These are phyloP conservation scores for Euphorbia corollata DNA, from an alignment of 441 rosid species.

Conservation along the genomic window DNA sequence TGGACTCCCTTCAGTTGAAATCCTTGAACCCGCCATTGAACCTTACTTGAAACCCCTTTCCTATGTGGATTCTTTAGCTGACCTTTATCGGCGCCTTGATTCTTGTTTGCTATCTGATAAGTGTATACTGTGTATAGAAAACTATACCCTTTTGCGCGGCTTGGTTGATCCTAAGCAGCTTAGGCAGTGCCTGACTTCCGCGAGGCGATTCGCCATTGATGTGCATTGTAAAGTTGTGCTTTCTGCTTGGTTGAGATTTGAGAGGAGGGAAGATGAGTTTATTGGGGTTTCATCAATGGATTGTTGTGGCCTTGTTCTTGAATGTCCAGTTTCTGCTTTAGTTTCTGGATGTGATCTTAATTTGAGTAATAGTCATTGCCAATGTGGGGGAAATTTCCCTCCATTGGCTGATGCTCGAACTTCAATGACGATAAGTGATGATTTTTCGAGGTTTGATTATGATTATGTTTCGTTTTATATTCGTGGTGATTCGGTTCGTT, in stretches of 20 bases:
- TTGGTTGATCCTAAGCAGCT: constrained; percentile 68
- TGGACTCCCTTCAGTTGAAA: constrained; percentile 67
- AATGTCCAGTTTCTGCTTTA: constrained; percentile 70
- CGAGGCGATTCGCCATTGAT: constrained; percentile 65
- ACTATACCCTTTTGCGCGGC: constrained; percentile 58
- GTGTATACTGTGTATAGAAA: constrained; percentile 51
- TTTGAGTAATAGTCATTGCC: constrained; percentile 57
- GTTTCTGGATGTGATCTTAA: constrained; percentile 58
- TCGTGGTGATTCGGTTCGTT: constrained; percentile 53
- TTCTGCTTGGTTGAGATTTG: constrained; percentile 79
- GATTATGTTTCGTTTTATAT: constrained; percentile 59
- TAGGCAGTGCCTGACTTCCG: constrained; percentile 61
- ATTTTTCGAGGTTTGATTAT: constrained; percentile 38
- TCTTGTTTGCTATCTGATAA: constrained; percentile 41
- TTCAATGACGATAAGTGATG: constrained; percentile 32
- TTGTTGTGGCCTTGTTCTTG: constrained; percentile 64
- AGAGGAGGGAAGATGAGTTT: constrained; percentile 87
- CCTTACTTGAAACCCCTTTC: constrained; percentile 50
- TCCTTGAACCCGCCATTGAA: constrained; percentile 71
- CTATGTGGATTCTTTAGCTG: constrained; percentile 56
- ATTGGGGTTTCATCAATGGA: constrained; percentile 65
- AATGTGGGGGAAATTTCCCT: constrained; percentile 31
- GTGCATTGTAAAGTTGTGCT: constrained; percentile 72
- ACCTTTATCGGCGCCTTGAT: constrained; percentile 52
- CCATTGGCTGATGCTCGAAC: constrained; percentile 29